A percentile compares a stretch with the other conserved stretches of the same genome.
These are phyloP conservation scores for Trichoderma aggressivum DNA, from an alignment of 2,329 filamentous ascomycete species.

Conservation along the genomic window DNA sequence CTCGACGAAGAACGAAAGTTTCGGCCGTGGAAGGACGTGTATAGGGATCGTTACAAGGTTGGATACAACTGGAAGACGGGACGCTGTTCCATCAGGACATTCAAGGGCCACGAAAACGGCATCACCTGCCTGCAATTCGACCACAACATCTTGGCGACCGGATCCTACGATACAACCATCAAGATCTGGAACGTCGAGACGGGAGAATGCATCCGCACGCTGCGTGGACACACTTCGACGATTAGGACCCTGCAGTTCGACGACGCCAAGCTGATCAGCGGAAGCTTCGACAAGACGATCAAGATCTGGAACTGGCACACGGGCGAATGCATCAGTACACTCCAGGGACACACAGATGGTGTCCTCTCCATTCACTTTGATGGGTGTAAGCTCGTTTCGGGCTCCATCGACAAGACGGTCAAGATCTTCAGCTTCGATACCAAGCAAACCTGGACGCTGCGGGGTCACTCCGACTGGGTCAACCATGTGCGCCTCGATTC, in stretches of 20 bases:
- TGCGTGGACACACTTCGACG: slow-evolving; percentile 76
- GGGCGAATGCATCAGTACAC: slow-evolving; percentile 78
- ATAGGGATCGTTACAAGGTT: slow-evolving; percentile 91
- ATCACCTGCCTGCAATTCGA: slow-evolving; percentile 59
- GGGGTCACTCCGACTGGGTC: slow-evolving; percentile 90
- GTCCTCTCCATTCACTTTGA: slow-evolving; percentile 89
- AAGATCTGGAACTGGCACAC: slow-evolving; percentile 97
- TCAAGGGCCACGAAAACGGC: slow-evolving; percentile 84
- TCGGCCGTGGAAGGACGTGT: slow-evolving; percentile 91
- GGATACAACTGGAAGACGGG: slow-evolving; percentile 98
- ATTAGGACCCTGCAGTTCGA: slow-evolving; percentile 92
- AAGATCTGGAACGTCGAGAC: slow-evolving; percentile 96
- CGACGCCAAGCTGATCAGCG: slow-evolving; percentile 84
- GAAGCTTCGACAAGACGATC: slow-evolving; percentile 80
- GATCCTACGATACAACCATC: slow-evolving; percentile 91
- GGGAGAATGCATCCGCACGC: slow-evolving; percentile 78
- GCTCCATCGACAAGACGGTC: slow-evolving; percentile 83
- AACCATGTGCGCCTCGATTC: slow-evolving; percentile 91
- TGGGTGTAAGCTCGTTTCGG: slow-evolving; percentile 77
- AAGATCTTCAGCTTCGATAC: slow-evolving; percentile 91
- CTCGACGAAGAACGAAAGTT: slow-evolving; percentile 47
- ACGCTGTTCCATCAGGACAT: slow-evolving; percentile 76
- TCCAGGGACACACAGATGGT: slow-evolving; percentile 74
- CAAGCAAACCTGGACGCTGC: slow-evolving; percentile 73
- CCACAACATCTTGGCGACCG: slow-evolving; percentile 86